Evolutionary conservation across 1,284 basidiomycete species (phyloP).

Genomic region (Porogramme epimiltina): DNA sequence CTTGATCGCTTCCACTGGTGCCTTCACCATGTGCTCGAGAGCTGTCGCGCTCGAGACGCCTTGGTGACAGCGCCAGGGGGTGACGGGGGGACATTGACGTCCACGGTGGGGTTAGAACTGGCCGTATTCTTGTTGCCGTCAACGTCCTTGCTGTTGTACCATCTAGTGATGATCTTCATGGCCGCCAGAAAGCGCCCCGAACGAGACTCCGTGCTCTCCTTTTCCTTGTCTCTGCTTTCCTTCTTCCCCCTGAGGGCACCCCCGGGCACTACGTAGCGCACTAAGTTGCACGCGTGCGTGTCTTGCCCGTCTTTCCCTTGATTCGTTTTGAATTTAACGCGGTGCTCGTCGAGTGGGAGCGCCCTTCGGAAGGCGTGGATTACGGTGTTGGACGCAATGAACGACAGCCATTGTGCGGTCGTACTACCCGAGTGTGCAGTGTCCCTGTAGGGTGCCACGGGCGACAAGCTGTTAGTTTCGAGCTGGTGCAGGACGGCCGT

Average conservation of each 20-base stretch:
- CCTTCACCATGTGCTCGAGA: neutral
- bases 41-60: neutral
- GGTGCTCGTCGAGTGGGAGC: conserved; percentile 65
- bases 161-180: neutral
- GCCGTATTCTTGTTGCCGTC: neutral
- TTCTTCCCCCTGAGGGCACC: neutral
- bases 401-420: conserved; percentile 47
- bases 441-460: conserved; percentile 34
- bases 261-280: conserved; percentile 26
- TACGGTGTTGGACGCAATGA: conserved; percentile 58
- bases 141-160: too few relatives aligned
- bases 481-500: too few relatives aligned
- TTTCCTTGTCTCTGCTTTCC: neutral
- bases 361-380: conserved; percentile 70
- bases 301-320: conserved; percentile 35
- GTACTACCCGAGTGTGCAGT: conserved; percentile 51
- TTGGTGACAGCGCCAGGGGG: neutral
- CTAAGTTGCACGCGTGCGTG: conserved; percentile 48
- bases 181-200: neutral
- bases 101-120: too few relatives aligned
- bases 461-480: neutral
- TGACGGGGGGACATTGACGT: neutral
- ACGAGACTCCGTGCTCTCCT: neutral
- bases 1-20: neutral
- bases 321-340: conserved; percentile 62